Conservation (phyloP, 805 yeast species). For the Myxozyma geophila region DNA sequence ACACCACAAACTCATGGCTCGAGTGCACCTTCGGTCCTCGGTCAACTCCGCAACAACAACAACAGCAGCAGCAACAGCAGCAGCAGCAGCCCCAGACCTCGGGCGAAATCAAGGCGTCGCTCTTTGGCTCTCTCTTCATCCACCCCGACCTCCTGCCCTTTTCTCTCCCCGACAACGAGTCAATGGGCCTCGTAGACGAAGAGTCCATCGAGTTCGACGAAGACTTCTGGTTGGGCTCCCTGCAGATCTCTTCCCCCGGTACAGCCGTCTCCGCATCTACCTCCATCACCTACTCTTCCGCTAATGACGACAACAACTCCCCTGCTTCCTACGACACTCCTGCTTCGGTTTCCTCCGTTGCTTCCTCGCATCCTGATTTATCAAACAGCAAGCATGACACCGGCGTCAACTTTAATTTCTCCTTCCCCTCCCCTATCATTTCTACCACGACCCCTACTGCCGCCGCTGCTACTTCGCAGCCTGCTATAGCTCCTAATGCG, state of each 20-base stretch:
- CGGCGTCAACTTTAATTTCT: constrained; percentile 24
- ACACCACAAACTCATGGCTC: constrained; percentile 28
- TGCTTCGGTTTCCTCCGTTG: constrained; percentile 16
- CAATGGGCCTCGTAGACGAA: constrained; percentile 30
- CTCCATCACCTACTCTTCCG: constrained; percentile 11
- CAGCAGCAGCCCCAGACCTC: neutral
- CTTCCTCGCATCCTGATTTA: constrained; percentile 4
- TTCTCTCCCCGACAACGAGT: constrained; percentile 30
- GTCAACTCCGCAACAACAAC: neutral
- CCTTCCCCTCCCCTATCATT: constrained; percentile 21
- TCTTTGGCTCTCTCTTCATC: constrained; percentile 35
- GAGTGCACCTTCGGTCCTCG: constrained; percentile 23
- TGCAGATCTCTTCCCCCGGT: constrained; percentile 26
- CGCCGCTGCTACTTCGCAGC: neutral
- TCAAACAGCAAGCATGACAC: constrained; percentile 11
- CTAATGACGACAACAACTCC: constrained; percentile 17
- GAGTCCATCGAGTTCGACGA: constrained; percentile 32
- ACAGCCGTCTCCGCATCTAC: constrained; percentile 13
- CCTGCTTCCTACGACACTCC: constrained; percentile 29
- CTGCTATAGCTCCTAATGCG: neutral
- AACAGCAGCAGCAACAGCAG: neutral
- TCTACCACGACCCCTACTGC: neutral
- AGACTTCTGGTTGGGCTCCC: constrained; percentile 28
- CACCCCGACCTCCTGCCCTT: constrained; percentile 35
- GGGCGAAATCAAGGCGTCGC: constrained; percentile 6